Base-by-base conservation (phyloP, 2,329 filamentous ascomycete genomes). In the Lachnellula willkommii region DNA sequence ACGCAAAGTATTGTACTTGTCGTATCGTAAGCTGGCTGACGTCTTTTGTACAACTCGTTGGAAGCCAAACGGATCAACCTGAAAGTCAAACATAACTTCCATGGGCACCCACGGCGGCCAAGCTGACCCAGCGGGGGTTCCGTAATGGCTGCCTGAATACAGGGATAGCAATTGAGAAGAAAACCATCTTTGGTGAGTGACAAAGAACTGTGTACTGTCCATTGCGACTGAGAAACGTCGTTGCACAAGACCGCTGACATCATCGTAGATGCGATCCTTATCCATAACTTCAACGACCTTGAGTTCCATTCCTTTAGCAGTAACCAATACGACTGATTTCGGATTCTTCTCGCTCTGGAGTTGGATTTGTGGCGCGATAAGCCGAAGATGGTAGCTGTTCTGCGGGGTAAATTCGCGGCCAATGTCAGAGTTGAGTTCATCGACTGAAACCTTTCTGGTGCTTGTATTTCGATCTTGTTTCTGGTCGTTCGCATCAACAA, bases 91-190 rank as follows among this genome's bases (percentile, higher is more conserved):
- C 87, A 99, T 96, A 65, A 96, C 90, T 73, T 99, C 94, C 75
- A 99, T 87, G 0, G 94, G 94, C 47, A 97, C 90, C 94, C 94
- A 99, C 0, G 94, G 94, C 11, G 94, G 94, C 94, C 95, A 99
- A 15, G 89, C 85, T 3, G 91, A 90, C 9, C 90, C 90, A 37
- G 82, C 80, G 42, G 89, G 84, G 32, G 91, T 87, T 39, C 95
- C 95, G 68, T 99, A 99, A 57, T 85, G 87, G 72, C 93, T 96
- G 52, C 91, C 93, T 22, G 93, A 92, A 70, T 99, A 97, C 78
- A 96, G 88, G 52, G 94, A 91, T 52, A 96, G 80, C 61, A 95
- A 83, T 60, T 89, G 88, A 9, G 87, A 88, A 12, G 83, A 81
- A 71, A 99, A 93, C 70, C 87, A 94, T 74, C 95, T 95, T 66